phyloP scores from a whole-genome alignment of 169 alveolate species.

The Eimeria tenella region DNA sequence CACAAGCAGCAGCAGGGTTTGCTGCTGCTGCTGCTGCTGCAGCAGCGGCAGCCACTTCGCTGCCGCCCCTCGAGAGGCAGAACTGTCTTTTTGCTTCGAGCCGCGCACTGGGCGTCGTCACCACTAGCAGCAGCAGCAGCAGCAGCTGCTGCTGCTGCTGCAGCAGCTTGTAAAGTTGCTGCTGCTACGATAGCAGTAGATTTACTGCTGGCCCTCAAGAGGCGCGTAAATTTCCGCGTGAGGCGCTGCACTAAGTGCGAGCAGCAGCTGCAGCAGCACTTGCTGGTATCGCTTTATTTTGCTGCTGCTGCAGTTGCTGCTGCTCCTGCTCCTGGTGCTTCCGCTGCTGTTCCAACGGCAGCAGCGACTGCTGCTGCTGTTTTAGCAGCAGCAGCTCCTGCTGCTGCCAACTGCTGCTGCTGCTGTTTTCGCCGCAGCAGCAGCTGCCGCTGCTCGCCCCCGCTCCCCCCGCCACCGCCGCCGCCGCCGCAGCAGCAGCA shows the following conservation, averaged over 20 bases:
- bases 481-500: neutral
- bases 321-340: neutral
- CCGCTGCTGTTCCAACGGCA: neutral
- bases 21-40: slow-evolving; percentile 11
- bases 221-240: too few relatives aligned
- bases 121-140: neutral
- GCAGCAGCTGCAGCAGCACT: neutral
- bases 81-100: too few relatives aligned
- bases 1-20: too few relatives aligned
- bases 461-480: neutral
- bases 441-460: neutral
- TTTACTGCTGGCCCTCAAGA: too few relatives aligned
- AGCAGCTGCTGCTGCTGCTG: slow-evolving; percentile 9
- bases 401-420: neutral
- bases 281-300: neutral
- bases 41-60: neutral
- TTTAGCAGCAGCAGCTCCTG: neutral
- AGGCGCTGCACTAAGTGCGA: neutral
- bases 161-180: neutral
- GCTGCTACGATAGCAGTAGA: neutral
- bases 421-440: neutral
- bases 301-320: neutral
- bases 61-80: too few relatives aligned
- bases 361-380: neutral
- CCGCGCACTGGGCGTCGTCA: neutral